These are phyloP conservation scores for Ogataea paradorogensis DNA, from an alignment of 805 yeast genomes.

Conservation along the genomic window DNA sequence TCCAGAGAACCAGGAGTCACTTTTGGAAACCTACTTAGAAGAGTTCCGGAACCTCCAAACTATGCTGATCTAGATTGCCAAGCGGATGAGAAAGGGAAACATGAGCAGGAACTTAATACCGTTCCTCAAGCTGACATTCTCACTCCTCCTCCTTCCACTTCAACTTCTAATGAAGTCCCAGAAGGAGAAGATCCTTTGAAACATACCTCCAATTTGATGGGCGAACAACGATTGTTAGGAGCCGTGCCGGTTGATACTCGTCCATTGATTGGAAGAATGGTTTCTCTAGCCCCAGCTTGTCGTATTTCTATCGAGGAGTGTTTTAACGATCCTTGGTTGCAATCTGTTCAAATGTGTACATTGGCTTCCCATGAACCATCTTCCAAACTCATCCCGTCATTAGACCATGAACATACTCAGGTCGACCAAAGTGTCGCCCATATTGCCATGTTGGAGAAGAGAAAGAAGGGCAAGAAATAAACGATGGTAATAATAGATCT, in stretches of 20 bases:
- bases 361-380: slow-evolving; percentile 41
- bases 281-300: slow-evolving; percentile 81
- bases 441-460: slow-evolving; percentile 87
- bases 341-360: slow-evolving; percentile 66
- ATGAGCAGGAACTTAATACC: slow-evolving; percentile 4
- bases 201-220: slow-evolving; percentile 65
- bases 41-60: slow-evolving; percentile 48
- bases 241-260: slow-evolving; percentile 73
- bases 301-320: slow-evolving; percentile 79
- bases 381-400: slow-evolving; percentile 40
- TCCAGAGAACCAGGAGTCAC: slow-evolving; percentile 68
- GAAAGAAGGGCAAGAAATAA: slow-evolving; percentile 44
- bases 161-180: slow-evolving; percentile 17
- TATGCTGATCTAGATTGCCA: slow-evolving; percentile 22
- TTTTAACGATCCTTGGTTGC: slow-evolving; percentile 69
- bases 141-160: slow-evolving; percentile 22
- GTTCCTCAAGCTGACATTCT: slow-evolving; percentile 13
- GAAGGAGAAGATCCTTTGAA: slow-evolving; percentile 19
- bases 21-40: slow-evolving; percentile 57
- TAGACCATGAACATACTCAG: slow-evolving; percentile 76
- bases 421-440: slow-evolving; percentile 95
- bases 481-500: not conserved
- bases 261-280: slow-evolving; percentile 69
- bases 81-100: slow-evolving; percentile 2
- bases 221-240: slow-evolving; percentile 66